Evolutionary conservation across 306 rosid genomes (phyloP), one percentile per base, ranked within the genome.

Genomic region (Gleditsia sinensis): DNA sequence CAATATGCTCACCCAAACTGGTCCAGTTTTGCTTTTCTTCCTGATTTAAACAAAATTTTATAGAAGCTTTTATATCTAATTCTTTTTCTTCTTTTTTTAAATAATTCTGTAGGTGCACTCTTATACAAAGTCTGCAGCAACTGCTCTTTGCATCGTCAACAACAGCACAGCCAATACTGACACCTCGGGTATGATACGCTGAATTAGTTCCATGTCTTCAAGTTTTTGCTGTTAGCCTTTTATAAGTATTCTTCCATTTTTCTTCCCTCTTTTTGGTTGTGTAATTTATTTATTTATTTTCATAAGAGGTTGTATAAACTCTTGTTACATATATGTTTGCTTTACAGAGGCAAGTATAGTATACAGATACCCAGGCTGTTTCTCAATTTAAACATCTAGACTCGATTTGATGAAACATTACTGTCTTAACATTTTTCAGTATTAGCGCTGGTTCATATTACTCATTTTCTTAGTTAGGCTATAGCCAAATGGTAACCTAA

Each of bases 111-210:
- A 94, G 99, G 88, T 92, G 99, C 87, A 86, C 82, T 60, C 88
- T 94, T 71, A 92, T 94, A 87, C 96, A 94, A 88, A 91, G 93
- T 82, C 80, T 92, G 85, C 99, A 94, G 80, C 94, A 88, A 83
- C 83, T 92, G 73, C 93, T 92, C 54, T 92, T 92, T 79, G 99
- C 97, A 12, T 91, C 99, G 80, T 94, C 99, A 33, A 92, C 99
- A 66, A 94, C 99, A 17, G 99, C 99, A 6, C 97, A 94, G 78
- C 97, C 99, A 37, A 88, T 90, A 71, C 72, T 94, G 82, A 94
- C 99, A 14, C 96, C 99, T 74, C 88, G 99, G 91, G 97, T 94
- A 88, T 50, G 74, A 21, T 19, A 69, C 32, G 63, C 73, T 36
- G 59, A 66, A 74, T 70, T 73, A 27, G 7, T 48, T 39, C n/a